Base-by-base conservation (phyloP, 192 early-diverging fungal genomes). In the Mortierella antarctica region DNA sequence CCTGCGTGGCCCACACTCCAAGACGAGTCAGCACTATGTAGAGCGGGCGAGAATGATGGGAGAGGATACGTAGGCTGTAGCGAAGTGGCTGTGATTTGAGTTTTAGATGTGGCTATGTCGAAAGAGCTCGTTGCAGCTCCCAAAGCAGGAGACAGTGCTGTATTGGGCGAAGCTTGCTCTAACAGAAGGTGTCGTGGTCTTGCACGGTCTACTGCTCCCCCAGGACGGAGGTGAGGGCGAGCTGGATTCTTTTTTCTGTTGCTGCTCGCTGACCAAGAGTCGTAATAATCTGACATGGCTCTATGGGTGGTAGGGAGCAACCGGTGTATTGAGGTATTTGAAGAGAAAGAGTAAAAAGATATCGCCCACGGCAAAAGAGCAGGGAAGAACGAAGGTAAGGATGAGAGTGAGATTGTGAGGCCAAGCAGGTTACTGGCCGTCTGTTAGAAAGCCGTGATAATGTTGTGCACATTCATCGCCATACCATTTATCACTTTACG, bases 241-340 rank as follows among this genome's bases (percentile, higher is more conserved):
- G 45, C 20, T 23, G 46, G 45, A 67, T 55, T 62, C 58, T 56
- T 71, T 61, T 62, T 71, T 44, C 52, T 71, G 52, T 71, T 79
- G 40, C 53, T 71, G 20, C 31, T 31, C 31, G 69, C 76, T n/a
- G 76, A 79, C 76, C 76, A 79, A 20, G 69, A 51, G 21, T 79
- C 76, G 44, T 79, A 79, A 41, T 79, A 79, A 42, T 71, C 69
- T 2, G 69, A 13, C 76, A 79, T 79, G 11, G 13, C 45, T n/a
- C 50, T n/a, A 51, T n/a, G 50, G 50, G 50, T n/a, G 55, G 31
- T 31, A 31, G 31, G 31, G 31, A 31, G 31, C 31, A 31, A 31
- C 31, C 1, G 3, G 31, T 31, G 31, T 31, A 31, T 31, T 31
- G 31, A 59, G 10, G 10, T 39, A 21, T 20, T 9, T 6, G 41